These are phyloP conservation scores for Yamadazyma sp. DNA, from an alignment of 805 yeast species.

Conservation along the genomic window DNA sequence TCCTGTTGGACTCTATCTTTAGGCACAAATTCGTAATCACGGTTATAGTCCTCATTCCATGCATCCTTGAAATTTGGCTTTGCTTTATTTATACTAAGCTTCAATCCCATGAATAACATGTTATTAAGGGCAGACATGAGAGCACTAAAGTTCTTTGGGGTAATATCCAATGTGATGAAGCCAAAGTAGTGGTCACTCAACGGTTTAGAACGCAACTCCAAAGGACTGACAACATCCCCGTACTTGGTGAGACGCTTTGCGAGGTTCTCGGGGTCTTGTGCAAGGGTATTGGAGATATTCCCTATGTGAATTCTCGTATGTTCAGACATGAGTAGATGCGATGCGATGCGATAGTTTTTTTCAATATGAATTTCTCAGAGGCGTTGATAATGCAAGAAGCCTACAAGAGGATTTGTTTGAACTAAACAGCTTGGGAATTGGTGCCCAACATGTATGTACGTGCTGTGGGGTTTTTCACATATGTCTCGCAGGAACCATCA, in stretches of 20 bases:
- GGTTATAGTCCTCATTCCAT: slow-evolving; percentile 47
- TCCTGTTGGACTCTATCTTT: slow-evolving; percentile 24
- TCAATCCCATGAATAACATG: slow-evolving; percentile 71
- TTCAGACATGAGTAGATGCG: slow-evolving; percentile 5
- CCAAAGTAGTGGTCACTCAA: slow-evolving; percentile 59
- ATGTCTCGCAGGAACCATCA: no score
- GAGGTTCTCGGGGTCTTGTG: slow-evolving; percentile 46
- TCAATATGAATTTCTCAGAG: no score
- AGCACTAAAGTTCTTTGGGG: slow-evolving; percentile 44
- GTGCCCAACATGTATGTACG: not conserved
- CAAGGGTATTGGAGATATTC: slow-evolving; percentile 55
- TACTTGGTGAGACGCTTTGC: slow-evolving; percentile 57
- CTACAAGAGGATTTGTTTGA: no score
- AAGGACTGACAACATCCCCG: slow-evolving; percentile 51
- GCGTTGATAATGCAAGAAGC: no score
- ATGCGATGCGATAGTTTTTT: slow-evolving; percentile 9
- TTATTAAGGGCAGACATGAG: slow-evolving; percentile 65
- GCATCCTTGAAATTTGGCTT: slow-evolving; percentile 48
- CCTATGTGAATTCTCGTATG: slow-evolving; percentile 60
- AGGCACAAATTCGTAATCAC: slow-evolving; percentile 30
- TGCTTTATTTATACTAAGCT: slow-evolving; percentile 61
- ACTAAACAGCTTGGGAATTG: no score
- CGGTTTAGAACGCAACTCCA: slow-evolving; percentile 58
- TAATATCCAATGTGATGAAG: slow-evolving; percentile 58
- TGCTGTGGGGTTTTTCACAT: no score